Conservation (phyloP, 441 rosid genomes). For the Gossypium davidsonii region DNA sequence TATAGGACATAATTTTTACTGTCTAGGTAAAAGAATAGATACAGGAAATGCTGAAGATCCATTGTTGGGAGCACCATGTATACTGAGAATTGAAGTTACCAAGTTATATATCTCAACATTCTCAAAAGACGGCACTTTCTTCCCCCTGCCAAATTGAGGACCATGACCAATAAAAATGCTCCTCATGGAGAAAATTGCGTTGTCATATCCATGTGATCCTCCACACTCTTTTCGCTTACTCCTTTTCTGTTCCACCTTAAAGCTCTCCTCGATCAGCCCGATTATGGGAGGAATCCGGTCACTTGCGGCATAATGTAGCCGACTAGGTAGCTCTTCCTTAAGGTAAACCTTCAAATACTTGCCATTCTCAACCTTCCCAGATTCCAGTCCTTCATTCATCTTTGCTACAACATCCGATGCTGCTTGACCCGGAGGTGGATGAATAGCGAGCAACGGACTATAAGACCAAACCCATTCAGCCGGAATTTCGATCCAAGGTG, state of each 20-base stretch:
- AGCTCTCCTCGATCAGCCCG: conserved; percentile 70
- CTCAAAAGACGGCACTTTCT: conserved; percentile 83
- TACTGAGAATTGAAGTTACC: conserved; percentile 63
- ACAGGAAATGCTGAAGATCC: conserved; percentile 49
- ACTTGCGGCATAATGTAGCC: conserved; percentile 65
- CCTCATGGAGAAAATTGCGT: conserved; percentile 83
- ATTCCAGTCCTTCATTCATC: conserved; percentile 66
- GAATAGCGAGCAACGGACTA: conserved; percentile 64
- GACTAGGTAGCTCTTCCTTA: conserved; percentile 72
- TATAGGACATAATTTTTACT: background rate
- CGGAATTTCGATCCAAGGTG: conserved; percentile 62
- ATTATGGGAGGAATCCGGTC: conserved; percentile 72
- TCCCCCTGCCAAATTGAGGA: conserved; percentile 65
- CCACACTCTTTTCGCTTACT: conserved; percentile 60
- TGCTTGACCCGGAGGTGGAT: conserved; percentile 39
- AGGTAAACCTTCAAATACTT: conserved; percentile 59
- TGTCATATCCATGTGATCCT: conserved; percentile 89
- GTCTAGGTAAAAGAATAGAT: conserved; percentile 37
- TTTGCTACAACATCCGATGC: conserved; percentile 48
- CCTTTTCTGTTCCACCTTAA: conserved; percentile 62
- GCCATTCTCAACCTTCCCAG: conserved; percentile 72
- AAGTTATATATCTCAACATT: conserved; percentile 82
- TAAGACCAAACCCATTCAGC: conserved; percentile 61
- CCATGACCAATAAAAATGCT: conserved; percentile 86
- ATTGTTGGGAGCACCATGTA: conserved; percentile 65